Conservation (phyloP, 257 asterid species). For the Gynochthodes officinalis region DNA sequence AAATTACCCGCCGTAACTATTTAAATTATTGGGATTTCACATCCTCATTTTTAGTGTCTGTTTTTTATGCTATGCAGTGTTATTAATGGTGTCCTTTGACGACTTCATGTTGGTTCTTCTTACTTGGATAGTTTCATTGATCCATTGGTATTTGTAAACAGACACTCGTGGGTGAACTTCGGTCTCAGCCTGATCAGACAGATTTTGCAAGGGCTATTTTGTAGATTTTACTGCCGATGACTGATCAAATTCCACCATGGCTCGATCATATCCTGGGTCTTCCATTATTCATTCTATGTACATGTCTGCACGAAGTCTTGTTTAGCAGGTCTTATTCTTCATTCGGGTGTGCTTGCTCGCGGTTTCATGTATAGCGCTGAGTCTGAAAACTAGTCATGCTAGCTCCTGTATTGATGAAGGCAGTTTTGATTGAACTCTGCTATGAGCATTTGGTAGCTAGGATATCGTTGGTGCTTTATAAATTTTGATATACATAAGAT, state of each 20-base stretch:
- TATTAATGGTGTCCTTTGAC: background rate
- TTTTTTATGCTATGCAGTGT: background rate
- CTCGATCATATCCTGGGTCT: conserved; percentile 44
- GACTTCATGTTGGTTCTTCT: background rate
- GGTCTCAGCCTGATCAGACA: conserved; percentile 29
- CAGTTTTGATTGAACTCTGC: conserved; percentile 16
- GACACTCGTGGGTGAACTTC: conserved; percentile 32
- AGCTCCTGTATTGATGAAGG: conserved; percentile 24
- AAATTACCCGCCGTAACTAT: background rate
- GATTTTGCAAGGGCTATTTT: conserved; percentile 27
- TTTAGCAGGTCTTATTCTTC: conserved; percentile 35
- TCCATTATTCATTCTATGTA: conserved; percentile 35
- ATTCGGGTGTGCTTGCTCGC: conserved; percentile 39
- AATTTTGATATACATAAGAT: conserved; percentile 4
- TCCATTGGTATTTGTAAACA: conserved; percentile 28
- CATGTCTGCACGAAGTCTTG: conserved; percentile 38
- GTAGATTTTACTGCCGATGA: conserved; percentile 34
- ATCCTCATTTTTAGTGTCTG: background rate
- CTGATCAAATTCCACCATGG: conserved; percentile 28
- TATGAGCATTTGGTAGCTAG: background rate
- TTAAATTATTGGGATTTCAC: conserved; percentile 14
- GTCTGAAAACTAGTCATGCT: conserved; percentile 32
- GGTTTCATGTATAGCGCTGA: conserved; percentile 38
- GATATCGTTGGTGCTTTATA: conserved; percentile 4
- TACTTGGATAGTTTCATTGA: conserved; percentile 4